Percentiles rank a stretch among this genome's conserved stretches.
phyloP scores from a whole-genome alignment of 2,329 filamentous ascomycete species.

The Aspergillus texensis region DNA sequence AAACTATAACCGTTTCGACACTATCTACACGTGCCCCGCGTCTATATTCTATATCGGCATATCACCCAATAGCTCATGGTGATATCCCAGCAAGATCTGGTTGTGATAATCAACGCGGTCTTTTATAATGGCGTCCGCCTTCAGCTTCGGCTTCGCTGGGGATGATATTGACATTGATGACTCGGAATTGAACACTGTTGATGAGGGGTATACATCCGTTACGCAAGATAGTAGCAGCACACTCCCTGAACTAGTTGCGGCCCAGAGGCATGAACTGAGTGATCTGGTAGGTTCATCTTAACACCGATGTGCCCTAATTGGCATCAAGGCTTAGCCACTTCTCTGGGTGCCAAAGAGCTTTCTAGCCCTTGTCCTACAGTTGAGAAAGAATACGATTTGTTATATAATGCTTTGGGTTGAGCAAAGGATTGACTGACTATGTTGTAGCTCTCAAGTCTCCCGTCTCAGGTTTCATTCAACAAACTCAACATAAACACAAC shows the following conservation, averaged over 20 bases:
- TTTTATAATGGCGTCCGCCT: conserved; percentile 38
- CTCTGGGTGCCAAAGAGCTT: neutral
- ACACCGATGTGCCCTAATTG: neutral
- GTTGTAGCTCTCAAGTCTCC: conserved; percentile 55
- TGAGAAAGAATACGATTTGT: conserved; percentile 10
- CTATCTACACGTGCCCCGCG: neutral
- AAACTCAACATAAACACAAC: conserved; percentile 48
- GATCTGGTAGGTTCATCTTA: conserved; percentile 51
- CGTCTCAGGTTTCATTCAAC: conserved; percentile 63
- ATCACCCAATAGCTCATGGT: neutral
- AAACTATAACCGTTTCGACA: neutral
- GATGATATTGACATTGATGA: conserved; percentile 60
- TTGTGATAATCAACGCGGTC: no score
- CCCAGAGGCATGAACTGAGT: conserved; percentile 47
- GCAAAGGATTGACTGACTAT: neutral
- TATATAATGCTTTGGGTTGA: neutral
- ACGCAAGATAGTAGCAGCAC: conserved; percentile 13
- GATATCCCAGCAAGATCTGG: no score
- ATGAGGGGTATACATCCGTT: conserved; percentile 15
- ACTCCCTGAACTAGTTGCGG: conserved; percentile 37
- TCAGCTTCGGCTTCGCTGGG: conserved; percentile 62
- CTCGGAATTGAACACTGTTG: conserved; percentile 25
- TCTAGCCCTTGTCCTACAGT: neutral
- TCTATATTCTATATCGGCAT: neutral
- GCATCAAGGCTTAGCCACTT: neutral